Evolutionary conservation across 768 basidiomycete genomes (phyloP).

Genomic region (Tulasnella sp.): DNA sequence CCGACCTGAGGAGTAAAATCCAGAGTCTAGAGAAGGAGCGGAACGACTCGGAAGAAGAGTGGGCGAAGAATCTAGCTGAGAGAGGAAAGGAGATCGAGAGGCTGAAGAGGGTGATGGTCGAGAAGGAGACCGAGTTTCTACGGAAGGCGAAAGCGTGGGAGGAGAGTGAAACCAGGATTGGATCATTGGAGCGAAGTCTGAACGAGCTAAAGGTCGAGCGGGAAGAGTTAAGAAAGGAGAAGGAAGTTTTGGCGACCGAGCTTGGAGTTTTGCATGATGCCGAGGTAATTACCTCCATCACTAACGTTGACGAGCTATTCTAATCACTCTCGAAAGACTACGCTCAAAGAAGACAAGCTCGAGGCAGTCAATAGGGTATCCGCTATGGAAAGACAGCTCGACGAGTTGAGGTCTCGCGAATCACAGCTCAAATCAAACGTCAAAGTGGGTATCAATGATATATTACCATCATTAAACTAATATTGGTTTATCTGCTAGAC

Average conservation of each 20-base stretch:
- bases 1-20: slow-evolving; percentile 58
- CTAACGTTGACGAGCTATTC: too few relatives aligned
- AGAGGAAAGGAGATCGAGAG: slow-evolving; percentile 69
- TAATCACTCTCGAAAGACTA: slow-evolving; percentile 26
- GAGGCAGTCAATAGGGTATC: slow-evolving; percentile 41
- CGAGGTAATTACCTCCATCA: slow-evolving; percentile 40
- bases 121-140: slow-evolving; percentile 48
- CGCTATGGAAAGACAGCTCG: slow-evolving; percentile 52
- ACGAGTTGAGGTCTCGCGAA: slow-evolving; percentile 61
- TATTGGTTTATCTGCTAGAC: slow-evolving; percentile 35
- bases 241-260: slow-evolving; percentile 41
- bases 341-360: slow-evolving; percentile 33
- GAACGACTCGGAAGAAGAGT: slow-evolving; percentile 76
- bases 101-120: slow-evolving; percentile 47
- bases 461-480: not conserved
- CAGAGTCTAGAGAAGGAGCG: slow-evolving; percentile 65
- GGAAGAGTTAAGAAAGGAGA: slow-evolving; percentile 35
- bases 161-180: slow-evolving; percentile 45
- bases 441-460: slow-evolving; percentile 42
- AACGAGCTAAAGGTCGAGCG: slow-evolving; percentile 24
- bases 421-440: slow-evolving; percentile 59
- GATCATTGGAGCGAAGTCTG: slow-evolving; percentile 37
- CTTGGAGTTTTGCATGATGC: slow-evolving; percentile 40
- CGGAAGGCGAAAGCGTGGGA: slow-evolving; percentile 34
- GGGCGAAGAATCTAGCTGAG: slow-evolving; percentile 73